A percentile compares a stretch with the other conserved stretches of the same genome.
Conservation (phyloP, 2,329 filamentous ascomycete genomes). For the Beauveria varroae region DNA sequence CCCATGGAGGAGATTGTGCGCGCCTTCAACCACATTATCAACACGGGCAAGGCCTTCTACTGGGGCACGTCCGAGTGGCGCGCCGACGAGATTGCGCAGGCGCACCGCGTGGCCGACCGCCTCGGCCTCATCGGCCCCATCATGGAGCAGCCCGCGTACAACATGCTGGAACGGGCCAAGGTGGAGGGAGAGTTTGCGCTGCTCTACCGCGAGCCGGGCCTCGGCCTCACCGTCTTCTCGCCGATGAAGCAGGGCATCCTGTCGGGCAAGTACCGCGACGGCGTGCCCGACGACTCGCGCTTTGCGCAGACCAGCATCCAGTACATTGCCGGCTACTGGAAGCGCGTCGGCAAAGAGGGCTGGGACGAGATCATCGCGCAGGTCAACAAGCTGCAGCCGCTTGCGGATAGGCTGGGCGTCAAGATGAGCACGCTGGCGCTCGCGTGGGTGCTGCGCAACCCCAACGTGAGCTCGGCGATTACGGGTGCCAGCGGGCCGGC, state of each 20-base stretch:
- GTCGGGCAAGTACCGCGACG: conserved; percentile 61
- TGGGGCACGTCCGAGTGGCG: conserved; percentile 65
- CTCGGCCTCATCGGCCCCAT: conserved; percentile 55
- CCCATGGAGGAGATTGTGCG: conserved; percentile 66
- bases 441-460: conserved; percentile 56
- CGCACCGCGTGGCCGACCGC: conserved; percentile 52
- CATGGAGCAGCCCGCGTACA: conserved; percentile 62
- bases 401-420: conserved; percentile 58
- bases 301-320: conserved; percentile 47
- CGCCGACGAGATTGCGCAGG: conserved; percentile 57
- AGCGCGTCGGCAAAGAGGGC: conserved; percentile 40
- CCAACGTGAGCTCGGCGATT: conserved; percentile 54
- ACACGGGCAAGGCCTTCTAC: conserved; percentile 61
- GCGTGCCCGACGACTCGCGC: conserved; percentile 52
- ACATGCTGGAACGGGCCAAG: conserved; percentile 52
- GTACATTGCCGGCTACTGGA: conserved; percentile 47
- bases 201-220: conserved; percentile 51
- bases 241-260: conserved; percentile 52
- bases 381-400: conserved; percentile 50
- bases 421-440: conserved; percentile 49
- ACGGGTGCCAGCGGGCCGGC: conserved; percentile 50
- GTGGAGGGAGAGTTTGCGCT: conserved; percentile 57
- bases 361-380: conserved; percentile 52
- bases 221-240: conserved; percentile 56
- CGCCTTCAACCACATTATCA: conserved; percentile 63